These are phyloP conservation scores for Auricularia heimuer DNA, from an alignment of 768 basidiomycete genomes.

Conservation along the genomic window DNA sequence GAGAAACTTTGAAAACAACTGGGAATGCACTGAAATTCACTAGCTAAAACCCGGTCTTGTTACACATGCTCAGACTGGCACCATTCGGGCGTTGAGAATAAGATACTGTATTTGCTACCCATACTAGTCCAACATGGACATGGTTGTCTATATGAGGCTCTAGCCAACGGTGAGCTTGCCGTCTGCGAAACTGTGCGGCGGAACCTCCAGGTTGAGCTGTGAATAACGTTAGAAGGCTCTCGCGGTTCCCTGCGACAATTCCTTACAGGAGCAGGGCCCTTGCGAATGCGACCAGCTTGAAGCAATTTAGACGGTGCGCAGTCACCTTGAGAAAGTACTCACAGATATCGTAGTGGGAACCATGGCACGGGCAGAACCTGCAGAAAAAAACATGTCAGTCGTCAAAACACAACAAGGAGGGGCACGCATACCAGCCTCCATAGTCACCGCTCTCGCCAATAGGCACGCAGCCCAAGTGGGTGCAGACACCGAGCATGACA, in stretches of 20 bases:
- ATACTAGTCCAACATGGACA: background rate
- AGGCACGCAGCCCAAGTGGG: conserved; percentile 96
- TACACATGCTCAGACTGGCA: too few species aligned
- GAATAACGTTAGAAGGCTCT: conserved; percentile 10
- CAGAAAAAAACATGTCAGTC: background rate
- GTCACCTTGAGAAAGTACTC: conserved; percentile 20
- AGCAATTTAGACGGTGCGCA: background rate
- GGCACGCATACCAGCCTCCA: conserved; percentile 79
- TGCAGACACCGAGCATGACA: conserved; percentile 89
- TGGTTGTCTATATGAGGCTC: conserved; percentile 7
- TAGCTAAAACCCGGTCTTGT: too few species aligned
- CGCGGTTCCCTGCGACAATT: background rate
- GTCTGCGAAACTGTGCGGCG: conserved; percentile 77
- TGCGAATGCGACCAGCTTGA: conserved; percentile 84
- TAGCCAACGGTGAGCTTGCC: conserved; percentile 84
- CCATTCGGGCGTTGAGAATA: background rate
- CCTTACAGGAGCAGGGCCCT: conserved; percentile 93
- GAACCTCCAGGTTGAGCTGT: conserved; percentile 90
- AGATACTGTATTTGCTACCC: background rate
- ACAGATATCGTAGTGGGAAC: conserved; percentile 98
- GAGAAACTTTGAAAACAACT: too few species aligned
- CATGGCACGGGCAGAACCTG: conserved; percentile 97
- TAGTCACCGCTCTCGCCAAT: conserved; percentile 96
- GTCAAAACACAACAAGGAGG: background rate
- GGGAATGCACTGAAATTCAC: too few species aligned